Percentiles rank a stretch among this genome's conserved stretches.
Conservation (phyloP, 352 stramenopile genomes). For the Halophytophthora batemanensis region DNA sequence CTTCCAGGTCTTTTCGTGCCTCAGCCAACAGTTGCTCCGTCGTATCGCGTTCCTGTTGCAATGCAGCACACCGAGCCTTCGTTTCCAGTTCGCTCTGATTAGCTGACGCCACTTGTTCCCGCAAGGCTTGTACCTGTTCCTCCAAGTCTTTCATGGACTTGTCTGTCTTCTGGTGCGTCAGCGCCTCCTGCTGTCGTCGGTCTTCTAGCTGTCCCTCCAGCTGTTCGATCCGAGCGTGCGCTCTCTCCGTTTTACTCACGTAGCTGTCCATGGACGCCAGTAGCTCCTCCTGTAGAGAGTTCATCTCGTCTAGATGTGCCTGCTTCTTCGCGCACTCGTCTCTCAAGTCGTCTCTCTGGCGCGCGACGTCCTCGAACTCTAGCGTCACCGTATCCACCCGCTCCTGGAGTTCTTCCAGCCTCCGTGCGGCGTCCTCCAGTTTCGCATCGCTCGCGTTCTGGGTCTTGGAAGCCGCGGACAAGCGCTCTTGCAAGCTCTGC, state of each 20-base stretch:
- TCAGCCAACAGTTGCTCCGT: constrained; percentile 23
- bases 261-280: constrained; percentile 56
- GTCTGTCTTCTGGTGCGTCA: constrained; percentile 6
- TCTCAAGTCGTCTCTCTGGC: constrained; percentile 10
- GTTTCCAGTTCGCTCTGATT: constrained; percentile 7
- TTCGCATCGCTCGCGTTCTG: constrained; percentile 24
- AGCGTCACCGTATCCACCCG: constrained; percentile 8
- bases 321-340: constrained; percentile 21
- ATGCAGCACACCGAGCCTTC: constrained; percentile 7
- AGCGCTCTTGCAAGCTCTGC: constrained; percentile 19
- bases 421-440: constrained; percentile 21
- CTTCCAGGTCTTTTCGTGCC: constrained; percentile 15
- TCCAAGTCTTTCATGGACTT: constrained; percentile 13
- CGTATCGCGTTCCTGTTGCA: constrained; percentile 10
- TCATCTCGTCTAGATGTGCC: constrained; percentile 54
- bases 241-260: constrained; percentile 25
- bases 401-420: constrained; percentile 13
- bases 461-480: constrained; percentile 20
- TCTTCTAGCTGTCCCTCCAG: constrained; percentile 25
- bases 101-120: constrained; percentile 5
- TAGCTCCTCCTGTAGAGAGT: constrained; percentile 65
- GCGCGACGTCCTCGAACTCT: constrained; percentile 20
- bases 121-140: constrained; percentile 6
- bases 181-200: constrained; percentile 5
- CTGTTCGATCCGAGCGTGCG: constrained; percentile 20